Percentiles rank a stretch among this genome's conserved stretches.
Evolutionary conservation across 176 grass and related monocot genomes (phyloP).

Genomic region (Eremochloa ophiuroides): DNA sequence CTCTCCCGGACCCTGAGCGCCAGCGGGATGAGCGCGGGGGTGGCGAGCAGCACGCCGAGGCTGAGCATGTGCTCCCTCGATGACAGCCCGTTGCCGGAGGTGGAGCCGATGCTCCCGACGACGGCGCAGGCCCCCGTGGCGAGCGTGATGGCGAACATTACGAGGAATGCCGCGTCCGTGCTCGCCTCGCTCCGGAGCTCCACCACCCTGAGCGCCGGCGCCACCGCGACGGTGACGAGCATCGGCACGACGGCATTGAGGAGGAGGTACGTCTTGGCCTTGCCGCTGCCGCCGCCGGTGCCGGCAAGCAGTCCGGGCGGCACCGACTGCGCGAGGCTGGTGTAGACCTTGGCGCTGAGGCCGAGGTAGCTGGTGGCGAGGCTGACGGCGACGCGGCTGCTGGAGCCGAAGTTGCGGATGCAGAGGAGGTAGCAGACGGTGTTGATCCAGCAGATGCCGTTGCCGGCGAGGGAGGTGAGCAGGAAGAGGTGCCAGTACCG

Average conservation of each 20-base stretch:
- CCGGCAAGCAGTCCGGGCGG: no score
- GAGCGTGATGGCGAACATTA: constrained; percentile 85
- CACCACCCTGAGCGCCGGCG: constrained; percentile 58
- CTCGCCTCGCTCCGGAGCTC: constrained; percentile 14
- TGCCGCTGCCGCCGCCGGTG: not conserved
- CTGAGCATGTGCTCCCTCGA: constrained; percentile 64
- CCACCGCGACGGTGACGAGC: constrained; percentile 58
- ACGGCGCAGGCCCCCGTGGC: constrained; percentile 78
- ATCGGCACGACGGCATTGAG: constrained; percentile 82
- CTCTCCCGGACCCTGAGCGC: constrained; percentile 56
- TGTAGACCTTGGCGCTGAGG: constrained; percentile 94
- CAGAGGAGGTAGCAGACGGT: constrained; percentile 96
- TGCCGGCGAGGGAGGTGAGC: constrained; percentile 85
- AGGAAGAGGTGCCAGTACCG: constrained; percentile 77
- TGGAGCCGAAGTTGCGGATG: constrained; percentile 72
- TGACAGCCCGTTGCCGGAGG: constrained; percentile 41
- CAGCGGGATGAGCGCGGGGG: constrained; percentile 61
- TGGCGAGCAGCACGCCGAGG: constrained; percentile 57
- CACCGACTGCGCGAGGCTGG: no score
- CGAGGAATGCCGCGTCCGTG: constrained; percentile 49
- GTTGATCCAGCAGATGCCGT: constrained; percentile 99
- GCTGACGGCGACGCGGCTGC: constrained; percentile 73
- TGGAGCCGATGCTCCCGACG: constrained; percentile 65
- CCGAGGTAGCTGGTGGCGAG: constrained; percentile 91
- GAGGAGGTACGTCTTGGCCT: constrained; percentile 76